Evolutionary conservation across 1,284 basidiomycete species (phyloP), one percentile per base, ranked within the genome.

Genomic region (Melampsora americana): DNA sequence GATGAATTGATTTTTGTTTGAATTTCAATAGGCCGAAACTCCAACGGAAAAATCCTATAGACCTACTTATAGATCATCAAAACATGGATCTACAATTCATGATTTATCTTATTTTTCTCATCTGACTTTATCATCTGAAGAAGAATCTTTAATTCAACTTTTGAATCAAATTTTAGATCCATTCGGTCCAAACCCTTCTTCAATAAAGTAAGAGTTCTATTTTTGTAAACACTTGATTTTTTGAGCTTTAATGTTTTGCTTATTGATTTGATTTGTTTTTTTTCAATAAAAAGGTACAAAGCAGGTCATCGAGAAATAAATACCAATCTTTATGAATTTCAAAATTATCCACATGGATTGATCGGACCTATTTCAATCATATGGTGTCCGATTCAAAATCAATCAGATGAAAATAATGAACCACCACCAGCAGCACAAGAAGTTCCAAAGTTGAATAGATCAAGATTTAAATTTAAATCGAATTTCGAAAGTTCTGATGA

Each of bases 21-120:
- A n/a, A n/a, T 56, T 7, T n/a, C 7, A 30, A 16, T 77, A 89
- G 89, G 90, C 93, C 1, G 83, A 89, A 0, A 88, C 88, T 0
- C 93, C 94, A 0, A 94, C 93, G 0, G 91, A 94, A 80, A 97
- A 96, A 81, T 87, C 91, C 0, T 95, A 91, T 81, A 86, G 94
- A 30, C 89, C 94, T 0, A 93, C 93, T 1, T 90, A 94, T 82
- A 88, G 94, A 28, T 92, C 94, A 0, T 88, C 92, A 0, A 53
- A 35, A 56, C 91, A 92, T 79, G 90, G 89, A 1, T 89, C 89
- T 0, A 92, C 94, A 70, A 83, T 95, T 0, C 91, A 93, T 77
- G 94, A 97, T 80, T 89, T 90, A 0, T 94, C 92, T 6, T 96
- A 95, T 82, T 87, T 87, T 79, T 87, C 88, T 0, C 85, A 89